Evolutionary conservation across 495 filamentous ascomycete species (phyloP).

Genomic region (Penicillium cataractarum): DNA sequence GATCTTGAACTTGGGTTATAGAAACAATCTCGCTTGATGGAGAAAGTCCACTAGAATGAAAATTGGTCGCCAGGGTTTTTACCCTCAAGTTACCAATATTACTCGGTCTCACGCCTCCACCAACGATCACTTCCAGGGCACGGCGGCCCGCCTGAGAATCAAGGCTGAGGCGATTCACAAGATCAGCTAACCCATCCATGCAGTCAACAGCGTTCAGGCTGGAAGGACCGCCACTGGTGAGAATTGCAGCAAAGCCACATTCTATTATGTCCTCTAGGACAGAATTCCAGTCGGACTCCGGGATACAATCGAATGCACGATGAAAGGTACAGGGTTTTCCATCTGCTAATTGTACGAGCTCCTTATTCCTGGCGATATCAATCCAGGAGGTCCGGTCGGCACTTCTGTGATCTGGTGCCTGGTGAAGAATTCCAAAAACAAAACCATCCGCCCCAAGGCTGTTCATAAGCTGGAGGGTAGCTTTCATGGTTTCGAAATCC

Average conservation of each 20-base stretch:
- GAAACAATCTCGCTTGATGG: neutral
- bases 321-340: slow-evolving; percentile 57
- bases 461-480: slow-evolving; percentile 37
- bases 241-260: slow-evolving; percentile 49
- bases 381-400: slow-evolving; percentile 22
- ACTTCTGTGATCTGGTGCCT: slow-evolving; percentile 4
- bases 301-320: slow-evolving; percentile 53
- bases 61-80: slow-evolving; percentile 31
- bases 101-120: slow-evolving; percentile 44
- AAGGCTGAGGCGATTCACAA: neutral
- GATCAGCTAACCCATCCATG: slow-evolving; percentile 15
- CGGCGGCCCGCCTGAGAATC: neutral
- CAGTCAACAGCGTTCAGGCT: slow-evolving; percentile 25
- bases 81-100: slow-evolving; percentile 37
- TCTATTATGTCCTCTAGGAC: slow-evolving; percentile 36
- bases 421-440: slow-evolving; percentile 51
- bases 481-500: slow-evolving; percentile 48
- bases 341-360: slow-evolving; percentile 43
- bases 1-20: neutral
- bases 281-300: slow-evolving; percentile 29
- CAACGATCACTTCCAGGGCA: slow-evolving; percentile 34
- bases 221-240: slow-evolving; percentile 51
- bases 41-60: slow-evolving; percentile 45
- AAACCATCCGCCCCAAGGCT: slow-evolving; percentile 47
- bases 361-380: slow-evolving; percentile 39